phyloP scores from a whole-genome alignment of 345 rosid genomes.

The Anastatica hierochuntica region DNA sequence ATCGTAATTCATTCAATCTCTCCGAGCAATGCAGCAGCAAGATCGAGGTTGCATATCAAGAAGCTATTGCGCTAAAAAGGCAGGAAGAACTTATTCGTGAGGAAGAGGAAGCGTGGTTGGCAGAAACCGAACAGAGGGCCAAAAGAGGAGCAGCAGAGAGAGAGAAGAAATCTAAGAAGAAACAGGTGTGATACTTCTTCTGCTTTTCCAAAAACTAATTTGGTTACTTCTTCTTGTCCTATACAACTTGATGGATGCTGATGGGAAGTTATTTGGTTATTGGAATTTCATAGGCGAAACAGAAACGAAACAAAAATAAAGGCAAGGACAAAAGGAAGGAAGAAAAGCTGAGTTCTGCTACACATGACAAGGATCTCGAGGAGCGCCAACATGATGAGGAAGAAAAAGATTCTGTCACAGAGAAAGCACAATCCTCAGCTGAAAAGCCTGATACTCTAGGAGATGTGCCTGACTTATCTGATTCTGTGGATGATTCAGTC shows the following conservation, averaged over 20 bases:
- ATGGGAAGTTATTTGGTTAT: conserved; percentile 13
- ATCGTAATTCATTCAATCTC: not conserved
- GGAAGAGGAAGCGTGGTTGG: conserved; percentile 91
- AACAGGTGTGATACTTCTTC: conserved; percentile 42
- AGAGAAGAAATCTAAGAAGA: conserved; percentile 92
- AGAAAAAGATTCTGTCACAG: conserved; percentile 35
- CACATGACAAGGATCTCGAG: conserved; percentile 36
- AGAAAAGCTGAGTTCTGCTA: conserved; percentile 32
- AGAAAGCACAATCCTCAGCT: conserved; percentile 34
- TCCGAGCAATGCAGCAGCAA: conserved; percentile 51
- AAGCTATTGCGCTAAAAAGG: conserved; percentile 89
- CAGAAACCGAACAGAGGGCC: conserved; percentile 80
- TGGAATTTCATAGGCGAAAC: conserved; percentile 50
- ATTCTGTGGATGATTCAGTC: conserved; percentile 53
- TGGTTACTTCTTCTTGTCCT: not conserved
- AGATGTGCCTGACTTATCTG: conserved; percentile 75
- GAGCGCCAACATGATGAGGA: conserved; percentile 32
- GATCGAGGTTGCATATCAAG: conserved; percentile 95
- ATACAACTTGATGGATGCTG: conserved; percentile 6
- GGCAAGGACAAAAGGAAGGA: conserved; percentile 74
- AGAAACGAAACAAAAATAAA: conserved; percentile 76
- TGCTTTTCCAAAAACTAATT: not conserved
- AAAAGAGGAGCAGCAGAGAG: conserved; percentile 62
- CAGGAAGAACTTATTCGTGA: conserved; percentile 98
- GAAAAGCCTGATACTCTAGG: conserved; percentile 59